Evolutionary conservation across 2,329 filamentous ascomycete species (phyloP), one percentile per base, ranked within the genome.

Genomic region (Talaromyces piceae): DNA sequence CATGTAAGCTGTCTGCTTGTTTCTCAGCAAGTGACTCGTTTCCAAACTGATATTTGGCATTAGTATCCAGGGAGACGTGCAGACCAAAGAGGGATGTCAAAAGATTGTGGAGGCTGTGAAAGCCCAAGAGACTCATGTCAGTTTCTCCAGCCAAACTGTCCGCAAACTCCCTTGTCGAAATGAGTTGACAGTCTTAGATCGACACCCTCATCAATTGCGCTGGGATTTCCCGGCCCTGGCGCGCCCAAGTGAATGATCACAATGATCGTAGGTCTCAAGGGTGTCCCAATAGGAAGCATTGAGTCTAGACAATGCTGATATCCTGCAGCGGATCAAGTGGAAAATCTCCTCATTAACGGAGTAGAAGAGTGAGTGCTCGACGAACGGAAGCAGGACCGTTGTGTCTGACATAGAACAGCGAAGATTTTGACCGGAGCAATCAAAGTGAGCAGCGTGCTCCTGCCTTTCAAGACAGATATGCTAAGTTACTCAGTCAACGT

Each of bases 161-260:
- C 39, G 23, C 13, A 3, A 4, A 25, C 12, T 8, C 0, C 18
- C 16, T 20, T 37, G 6, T 43, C 3, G 23, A 13, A 25, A n/a
- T 25, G 13, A 43, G 13, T 43, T 22, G 33, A 30, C 43, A 20
- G 13, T 41, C 2, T 16, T 30, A 50, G 49, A 46, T 50, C 23
- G 61, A 63, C 39, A 62, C 59, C 1, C 55, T 63, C 5, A 53
- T 63, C 48, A 62, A 63, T 47, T 60, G 59, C 49, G 61, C 61
- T 7, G 61, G 61, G 5, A 55, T 63, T 4, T 59, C 46, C 26
- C 49, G 23, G 11, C 8, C 16, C 5, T 49, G 54, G 54, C 41
- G 44, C 44, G 43, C 41, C 4, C 45, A 22, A 16, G 31, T 31
- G 13, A 50, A 27, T n/a, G 44, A 51, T 23, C 51, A 47, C 6